Evolutionary conservation across 345 rosid genomes (phyloP), one percentile per base, ranked within the genome.

Genomic region (Leavenworthia alabamica): DNA sequence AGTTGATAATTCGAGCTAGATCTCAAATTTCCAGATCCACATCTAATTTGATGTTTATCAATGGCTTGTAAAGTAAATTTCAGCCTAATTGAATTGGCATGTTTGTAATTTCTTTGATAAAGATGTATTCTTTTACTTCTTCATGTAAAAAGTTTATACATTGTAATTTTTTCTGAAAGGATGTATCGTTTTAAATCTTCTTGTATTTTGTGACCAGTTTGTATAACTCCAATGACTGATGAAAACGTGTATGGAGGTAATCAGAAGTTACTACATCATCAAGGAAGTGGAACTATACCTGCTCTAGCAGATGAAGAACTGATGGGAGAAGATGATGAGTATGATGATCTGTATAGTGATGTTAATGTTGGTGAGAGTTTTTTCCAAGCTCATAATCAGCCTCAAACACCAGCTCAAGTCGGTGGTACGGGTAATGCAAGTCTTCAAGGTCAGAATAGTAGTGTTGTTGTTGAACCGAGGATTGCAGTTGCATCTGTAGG

Each of bases 311-410:
- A 88, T 72, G 96, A 80, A 70, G 96, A 85, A 56, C 42, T 83
- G 37, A 77, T 86, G 69, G 92, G 83, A 39, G 87, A 82, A 68
- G 96, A 88, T 67, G 96, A 88, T 65, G 96, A 88, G 53, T 88
- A 80, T 44, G 96, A 85, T 70, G 96, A 88, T 76, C 86, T 88
- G 11, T 88, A 88, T 51, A 88, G 87, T 48, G 93, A 88, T 78
- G 93, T 88, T 31, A 88, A 88, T 69, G 92, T 88, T 12, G 96
- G 96, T 17, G 96, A 85, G 71, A 79, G 84, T 67, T 83, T 85
- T 62, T 67, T 76, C 61, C 88, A 80, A 66, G 79, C 80, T 76
- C 92, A 81, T 43, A 71, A 67, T 42, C 79, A 61, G 39, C 33
- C 82, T 58, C 85, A 81, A 67, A 35, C 70, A 35, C 80, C 88